phyloP scores from a whole-genome alignment of 75 land plant genomes.

The Pinus albicaulis region DNA sequence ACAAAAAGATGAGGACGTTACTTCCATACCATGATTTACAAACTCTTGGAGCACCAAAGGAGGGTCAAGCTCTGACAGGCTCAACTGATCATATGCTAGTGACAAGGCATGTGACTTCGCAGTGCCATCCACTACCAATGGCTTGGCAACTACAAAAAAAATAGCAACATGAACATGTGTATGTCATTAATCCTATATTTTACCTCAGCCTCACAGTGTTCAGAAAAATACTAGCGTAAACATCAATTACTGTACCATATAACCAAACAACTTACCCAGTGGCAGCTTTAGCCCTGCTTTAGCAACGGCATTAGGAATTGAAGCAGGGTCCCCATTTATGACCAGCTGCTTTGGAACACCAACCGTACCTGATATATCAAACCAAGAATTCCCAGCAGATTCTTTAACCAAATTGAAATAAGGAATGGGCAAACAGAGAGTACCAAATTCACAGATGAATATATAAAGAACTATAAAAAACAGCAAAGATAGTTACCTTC shows the following conservation, averaged over 20 bases:
- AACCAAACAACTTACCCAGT: conserved; percentile 42
- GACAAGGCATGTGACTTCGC: conserved; percentile 84
- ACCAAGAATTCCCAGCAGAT: neutral
- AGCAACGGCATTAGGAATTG: conserved; percentile 62
- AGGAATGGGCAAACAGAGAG: neutral
- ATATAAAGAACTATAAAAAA: neutral
- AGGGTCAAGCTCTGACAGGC: conserved; percentile 74
- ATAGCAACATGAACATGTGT: neutral
- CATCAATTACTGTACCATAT: neutral
- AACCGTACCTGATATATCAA: conserved; percentile 56
- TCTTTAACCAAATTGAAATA: neutral
- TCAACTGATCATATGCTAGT: conserved; percentile 70
- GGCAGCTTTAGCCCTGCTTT: conserved; percentile 71
- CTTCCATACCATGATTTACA: conserved; percentile 81
- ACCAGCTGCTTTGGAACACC: conserved; percentile 79
- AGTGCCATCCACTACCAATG: conserved; percentile 76
- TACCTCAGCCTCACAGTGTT: neutral
- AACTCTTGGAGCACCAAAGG: conserved; percentile 92
- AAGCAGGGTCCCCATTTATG: conserved; percentile 67
- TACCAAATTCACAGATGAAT: neutral
- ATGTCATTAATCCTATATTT: neutral
- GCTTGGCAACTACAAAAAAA: conserved; percentile 75
- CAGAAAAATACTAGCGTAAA: neutral
- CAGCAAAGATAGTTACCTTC: conserved; percentile 39
- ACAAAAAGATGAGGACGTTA: neutral